Evolutionary conservation across 495 filamentous ascomycete species (phyloP).

Genomic region (Xeromyces bisporus): DNA sequence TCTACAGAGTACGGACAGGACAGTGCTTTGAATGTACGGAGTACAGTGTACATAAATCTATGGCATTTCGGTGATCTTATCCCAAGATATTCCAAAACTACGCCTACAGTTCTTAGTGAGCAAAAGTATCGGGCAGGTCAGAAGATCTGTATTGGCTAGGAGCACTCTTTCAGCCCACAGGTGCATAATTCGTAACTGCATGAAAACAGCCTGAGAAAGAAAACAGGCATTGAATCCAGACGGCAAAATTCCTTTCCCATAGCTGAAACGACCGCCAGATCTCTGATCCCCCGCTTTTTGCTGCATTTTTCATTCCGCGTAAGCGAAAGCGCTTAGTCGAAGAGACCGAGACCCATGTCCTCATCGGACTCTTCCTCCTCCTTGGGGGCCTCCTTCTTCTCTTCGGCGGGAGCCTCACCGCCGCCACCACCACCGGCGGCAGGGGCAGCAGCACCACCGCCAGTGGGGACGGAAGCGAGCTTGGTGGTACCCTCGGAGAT

Average conservation of each 20-base stretch:
- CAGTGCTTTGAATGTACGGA: too few relatives aligned
- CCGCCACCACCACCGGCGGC: slow-evolving; percentile 49
- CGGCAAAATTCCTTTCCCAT: slow-evolving; percentile 16
- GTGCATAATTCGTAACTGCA: slow-evolving; percentile 28
- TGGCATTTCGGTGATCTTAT: too few relatives aligned
- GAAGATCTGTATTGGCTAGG: slow-evolving; percentile 28
- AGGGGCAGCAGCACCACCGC: slow-evolving; percentile 51
- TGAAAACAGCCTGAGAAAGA: slow-evolving; percentile 20
- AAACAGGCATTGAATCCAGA: slow-evolving; percentile 14
- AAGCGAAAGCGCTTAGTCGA: slow-evolving; percentile 50
- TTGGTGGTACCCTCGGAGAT: slow-evolving; percentile 81
- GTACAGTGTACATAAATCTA: too few relatives aligned
- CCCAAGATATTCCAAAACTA: too few relatives aligned
- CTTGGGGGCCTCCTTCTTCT: slow-evolving; percentile 58
- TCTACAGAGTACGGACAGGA: too few relatives aligned
- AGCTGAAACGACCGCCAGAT: slow-evolving; percentile 19
- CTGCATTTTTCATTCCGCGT: slow-evolving; percentile 12
- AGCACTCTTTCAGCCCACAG: slow-evolving; percentile 21
- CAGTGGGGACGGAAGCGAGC: slow-evolving; percentile 94
- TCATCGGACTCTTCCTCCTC: slow-evolving; percentile 92
- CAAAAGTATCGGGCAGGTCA: slow-evolving; percentile 14
- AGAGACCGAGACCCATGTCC: slow-evolving; percentile 99
- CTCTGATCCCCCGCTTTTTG: slow-evolving; percentile 16
- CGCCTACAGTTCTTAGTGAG: too few relatives aligned
- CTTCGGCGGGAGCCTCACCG: slow-evolving; percentile 50